Base-by-base conservation (phyloP, 371 early-diverging fungal species). In the Mortierella sp. region DNA sequence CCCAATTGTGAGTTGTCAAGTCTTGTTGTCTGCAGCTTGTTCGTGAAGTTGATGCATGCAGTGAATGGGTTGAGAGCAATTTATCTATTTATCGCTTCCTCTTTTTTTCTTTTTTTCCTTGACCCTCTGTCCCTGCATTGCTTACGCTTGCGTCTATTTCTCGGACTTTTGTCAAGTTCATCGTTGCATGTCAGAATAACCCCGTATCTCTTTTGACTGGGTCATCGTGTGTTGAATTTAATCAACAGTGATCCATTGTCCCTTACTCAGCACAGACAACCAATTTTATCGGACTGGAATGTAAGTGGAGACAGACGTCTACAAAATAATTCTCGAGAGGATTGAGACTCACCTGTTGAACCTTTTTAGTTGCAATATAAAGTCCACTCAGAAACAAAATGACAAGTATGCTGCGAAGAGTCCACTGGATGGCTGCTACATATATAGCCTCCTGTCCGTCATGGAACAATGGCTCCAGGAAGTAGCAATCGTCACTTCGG, bases 401-500 rank as follows among this genome's bases (percentile, higher is more conserved):
- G 3, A 49, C 47, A 62, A 79, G 59, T 32, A 70, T 32, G 22
- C 66, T 54, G 8, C 79, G 79, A 22, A 79, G 74, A 0, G 74
- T 73, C 79, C 79, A 79, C 22, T 79, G 79, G 37, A 79, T 79
- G 28, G 74, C 59, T 10, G 37, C 66, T 10, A 73, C 70, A 70
- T 73, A 79, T 58, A 73, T 49, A 19, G 70, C 70, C 47, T 77
- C 77, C 37, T 77, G 72, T 26, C 79, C 79, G 28, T 73, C 73
- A 23, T 73, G 62, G 22, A 73, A 37, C 22, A 79, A 43, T 29
- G 79, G 79, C 47, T 79, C 79, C 29, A 79, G 60, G 59, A 79
- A 79, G 56, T 79, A 79, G 28, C 79, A 79, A 12, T 79, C 64
- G 34, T 73, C 79, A 37, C 67, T 73, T 28, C 67, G 63, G 31